Conservation (phyloP, 2,329 filamentous ascomycete species). For the Arthrobotrys sinensis region DNA sequence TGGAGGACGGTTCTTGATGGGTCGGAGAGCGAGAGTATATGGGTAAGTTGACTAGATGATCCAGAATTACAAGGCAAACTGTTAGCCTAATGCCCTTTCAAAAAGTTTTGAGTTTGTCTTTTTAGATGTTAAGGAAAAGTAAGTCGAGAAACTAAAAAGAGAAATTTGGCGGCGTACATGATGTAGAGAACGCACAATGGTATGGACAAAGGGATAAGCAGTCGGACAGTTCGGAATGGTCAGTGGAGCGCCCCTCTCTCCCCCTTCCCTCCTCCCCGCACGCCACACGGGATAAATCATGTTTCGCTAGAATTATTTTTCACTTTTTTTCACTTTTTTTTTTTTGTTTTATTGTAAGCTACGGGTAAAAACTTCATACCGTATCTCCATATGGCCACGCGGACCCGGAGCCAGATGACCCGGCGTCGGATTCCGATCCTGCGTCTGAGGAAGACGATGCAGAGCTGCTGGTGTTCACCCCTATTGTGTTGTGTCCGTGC, state of each 20-base stretch:
- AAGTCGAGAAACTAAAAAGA: slow-evolving; percentile 9
- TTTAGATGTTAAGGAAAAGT: slow-evolving; percentile 13
- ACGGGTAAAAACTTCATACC: slow-evolving; percentile 61
- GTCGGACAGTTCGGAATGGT: slow-evolving; percentile 49
- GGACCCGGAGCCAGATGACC: slow-evolving; percentile 50
- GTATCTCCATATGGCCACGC: slow-evolving; percentile 61
- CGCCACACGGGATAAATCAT: slow-evolving; percentile 17
- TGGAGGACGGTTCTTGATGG: slow-evolving; percentile 41
- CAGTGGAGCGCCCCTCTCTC: slow-evolving; percentile 17
- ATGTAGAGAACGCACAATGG: slow-evolving; percentile 49
- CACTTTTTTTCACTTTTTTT: slow-evolving; percentile 12
- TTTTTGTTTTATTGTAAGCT: slow-evolving; percentile 33
- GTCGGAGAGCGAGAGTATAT: slow-evolving; percentile 55
- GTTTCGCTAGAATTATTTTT: slow-evolving; percentile 17
- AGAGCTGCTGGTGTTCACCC: slow-evolving; percentile 43
- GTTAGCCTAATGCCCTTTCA: slow-evolving; percentile 27
- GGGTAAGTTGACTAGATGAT: slow-evolving; percentile 53
- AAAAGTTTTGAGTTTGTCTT: background rate
- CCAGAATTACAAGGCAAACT: slow-evolving; percentile 5
- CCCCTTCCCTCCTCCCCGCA: slow-evolving; percentile 27
- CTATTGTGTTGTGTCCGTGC: slow-evolving; percentile 58
- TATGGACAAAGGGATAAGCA: slow-evolving; percentile 28
- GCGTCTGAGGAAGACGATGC: slow-evolving; percentile 38
- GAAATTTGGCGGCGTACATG: slow-evolving; percentile 38
- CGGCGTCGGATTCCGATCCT: slow-evolving; percentile 51